Evolutionary conservation across 108 stramenopile genomes (phyloP), one percentile per base, ranked within the genome.

Genomic region (Schizochytrium sp.): DNA sequence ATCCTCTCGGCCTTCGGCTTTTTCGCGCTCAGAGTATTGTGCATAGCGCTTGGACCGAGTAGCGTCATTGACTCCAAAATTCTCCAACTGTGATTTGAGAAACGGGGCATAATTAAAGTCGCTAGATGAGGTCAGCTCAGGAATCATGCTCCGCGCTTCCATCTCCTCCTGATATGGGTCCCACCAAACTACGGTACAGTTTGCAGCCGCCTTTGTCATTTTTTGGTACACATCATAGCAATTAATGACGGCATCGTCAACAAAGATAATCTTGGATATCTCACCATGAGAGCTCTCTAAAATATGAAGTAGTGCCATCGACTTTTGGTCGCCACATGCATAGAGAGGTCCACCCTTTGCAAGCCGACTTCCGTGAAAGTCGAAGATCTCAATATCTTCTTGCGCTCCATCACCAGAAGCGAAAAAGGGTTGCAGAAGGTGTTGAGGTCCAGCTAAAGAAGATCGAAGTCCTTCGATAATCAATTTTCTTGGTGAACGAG

Each of bases 61-160:
- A 15, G 40, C 64, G 64, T 38, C 19, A 15, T 44, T 69, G 64
- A 69, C 44, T 10, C 64, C 64, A 69, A 69, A 69, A 44, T 8
- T 69, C 28, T 69, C 64, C 0, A 69, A 44, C 44, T 69, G 64
- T 13, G 64, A 44, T 44, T 69, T 44, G 28, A 69, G 64, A 15
- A 69, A 69, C 10, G 12, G 8, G 28, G 64, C 64, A 69, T 28
- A 69, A 38, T 69, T 69, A 69, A 69, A 69, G 64, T 69, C 64
- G 64, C 64, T 69, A 38, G 64, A 69, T 7, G 42, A 38, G 5
- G 64, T 44, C 42, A 44, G 64, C 64, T 69, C 64, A 7, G 64
- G 64, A 15, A 69, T 69, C 64, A 69, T 69, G 64, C 42, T 28
- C 19, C 64, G 64, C 12, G 64, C 40, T 44, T 69, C 19, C 64